A percentile compares a stretch with the other conserved stretches of the same genome.
phyloP scores from a whole-genome alignment of 331 rosid genomes.

The Cydonia oblonga region DNA sequence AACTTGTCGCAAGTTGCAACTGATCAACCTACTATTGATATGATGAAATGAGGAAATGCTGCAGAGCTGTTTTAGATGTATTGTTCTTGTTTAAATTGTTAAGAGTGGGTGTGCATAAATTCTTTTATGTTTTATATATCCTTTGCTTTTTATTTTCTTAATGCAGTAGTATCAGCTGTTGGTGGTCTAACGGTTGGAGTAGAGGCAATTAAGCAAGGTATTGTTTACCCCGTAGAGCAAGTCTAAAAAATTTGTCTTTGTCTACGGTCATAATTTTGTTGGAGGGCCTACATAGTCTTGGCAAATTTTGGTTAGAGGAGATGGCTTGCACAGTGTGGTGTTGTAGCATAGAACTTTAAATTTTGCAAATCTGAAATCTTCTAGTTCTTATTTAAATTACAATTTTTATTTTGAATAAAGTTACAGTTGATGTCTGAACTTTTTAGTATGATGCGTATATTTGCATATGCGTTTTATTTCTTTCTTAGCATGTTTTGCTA shows the following conservation, averaged over 20 bases:
- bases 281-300: too few species aligned
- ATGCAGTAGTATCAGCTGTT: constrained; percentile 78
- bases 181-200: constrained; percentile 72
- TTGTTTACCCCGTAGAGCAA: constrained; percentile 2
- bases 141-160: background rate
- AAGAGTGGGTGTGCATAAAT: background rate
- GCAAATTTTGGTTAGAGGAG: too few species aligned
- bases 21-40: background rate
- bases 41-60: background rate
- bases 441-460: too few species aligned
- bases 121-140: background rate
- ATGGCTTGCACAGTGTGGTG: too few species aligned
- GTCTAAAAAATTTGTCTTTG: background rate
- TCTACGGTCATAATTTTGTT: background rate
- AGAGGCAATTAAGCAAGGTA: constrained; percentile 62
- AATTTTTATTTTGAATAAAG: too few species aligned
- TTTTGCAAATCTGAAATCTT: too few species aligned
- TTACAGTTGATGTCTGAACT: too few species aligned
- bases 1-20: background rate
- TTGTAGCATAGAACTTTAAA: too few species aligned
- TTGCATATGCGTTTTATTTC: background rate
- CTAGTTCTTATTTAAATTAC: too few species aligned
- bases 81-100: background rate
- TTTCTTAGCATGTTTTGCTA: too few species aligned
- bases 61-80: background rate